Conservation (phyloP, 1,284 basidiomycete species). For the Ceratobasidium sp. region DNA sequence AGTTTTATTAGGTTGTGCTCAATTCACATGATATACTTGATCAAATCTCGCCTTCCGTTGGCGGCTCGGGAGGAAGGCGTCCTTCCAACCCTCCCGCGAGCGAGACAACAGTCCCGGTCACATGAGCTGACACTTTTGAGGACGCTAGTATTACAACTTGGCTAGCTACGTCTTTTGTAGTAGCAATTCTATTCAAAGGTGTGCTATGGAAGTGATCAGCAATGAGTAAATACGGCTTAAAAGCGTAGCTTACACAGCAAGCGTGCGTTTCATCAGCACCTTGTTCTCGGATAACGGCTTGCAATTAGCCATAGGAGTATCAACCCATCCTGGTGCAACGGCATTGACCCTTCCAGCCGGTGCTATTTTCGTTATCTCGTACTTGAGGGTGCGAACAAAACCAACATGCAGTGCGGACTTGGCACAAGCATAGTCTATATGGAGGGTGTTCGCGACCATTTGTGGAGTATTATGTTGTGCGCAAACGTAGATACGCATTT, state of each 20-base stretch:
- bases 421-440: slow-evolving; percentile 46
- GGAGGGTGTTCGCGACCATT: background rate
- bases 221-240: background rate
- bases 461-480: background rate
- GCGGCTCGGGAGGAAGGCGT: slow-evolving; percentile 30
- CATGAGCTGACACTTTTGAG: slow-evolving; percentile 46
- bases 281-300: slow-evolving; percentile 44
- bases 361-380: slow-evolving; percentile 49
- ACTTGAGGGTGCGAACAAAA: slow-evolving; percentile 47
- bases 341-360: slow-evolving; percentile 46
- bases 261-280: slow-evolving; percentile 42
- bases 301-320: slow-evolving; percentile 46
- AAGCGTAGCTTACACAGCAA: slow-evolving; percentile 43
- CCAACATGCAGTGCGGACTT: slow-evolving; percentile 47
- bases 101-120: slow-evolving; percentile 47
- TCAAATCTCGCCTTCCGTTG: too few species aligned
- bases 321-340: slow-evolving; percentile 49
- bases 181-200: slow-evolving; percentile 48
- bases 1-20: too few species aligned
- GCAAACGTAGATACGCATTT: background rate
- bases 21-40: too few species aligned
- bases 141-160: slow-evolving; percentile 46
- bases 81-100: slow-evolving; percentile 50
- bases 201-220: slow-evolving; percentile 41
- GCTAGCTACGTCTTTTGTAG: slow-evolving; percentile 47